Evolutionary conservation across 1,284 basidiomycete genomes (phyloP), one percentile per base, ranked within the genome.

Genomic region (Cryptococcus hybrid): DNA sequence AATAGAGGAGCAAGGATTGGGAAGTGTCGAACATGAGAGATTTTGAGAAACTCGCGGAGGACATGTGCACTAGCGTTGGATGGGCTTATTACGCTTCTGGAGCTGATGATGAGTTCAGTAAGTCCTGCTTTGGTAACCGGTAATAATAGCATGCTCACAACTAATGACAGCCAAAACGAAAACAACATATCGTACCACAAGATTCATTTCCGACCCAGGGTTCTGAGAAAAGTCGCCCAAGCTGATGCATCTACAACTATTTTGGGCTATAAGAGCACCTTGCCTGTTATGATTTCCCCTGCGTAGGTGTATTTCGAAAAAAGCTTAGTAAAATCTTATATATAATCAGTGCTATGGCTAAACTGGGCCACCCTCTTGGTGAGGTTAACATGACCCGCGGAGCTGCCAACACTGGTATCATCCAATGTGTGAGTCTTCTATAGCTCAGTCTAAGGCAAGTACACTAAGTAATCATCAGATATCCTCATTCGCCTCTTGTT

Each of bases 321-420:
- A 40, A 7, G 46, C 43, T 54, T 39, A 88, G 30, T 42, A 5
- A 50, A 24, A 24, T 24, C 24, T 24, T 24, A 24, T 24, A 24
- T 24, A 24, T 24, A 24, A 24, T 24, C 24, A 71, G 69, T 0
- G 92, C 91, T 4, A 85, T 94, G 62, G 92, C 91, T n/a, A 88
- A 88, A 68, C 82, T 95, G 3, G 92, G 92, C 1, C 92, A 96
- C 71, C 92, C 92, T 2, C 79, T 85, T 79, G 92, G 92, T 13
- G 92, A 96, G 78, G 80, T 84, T 47, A 94, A 93, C 76, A 85
- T 95, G 58, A 89, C 89, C 1, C 82, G 81, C 49, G 92, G 87
- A 2, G 86, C 87, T 5, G 85, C 82, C n/a, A 80, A 82, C 51
- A 83, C 84, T 2, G 84, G 84, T 30, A 87, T 93, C 60, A 88